A percentile compares a stretch with the other conserved stretches of the same genome.
phyloP scores from a whole-genome alignment of 2,329 filamentous ascomycete genomes.

The Gaeumannomyces tritici region DNA sequence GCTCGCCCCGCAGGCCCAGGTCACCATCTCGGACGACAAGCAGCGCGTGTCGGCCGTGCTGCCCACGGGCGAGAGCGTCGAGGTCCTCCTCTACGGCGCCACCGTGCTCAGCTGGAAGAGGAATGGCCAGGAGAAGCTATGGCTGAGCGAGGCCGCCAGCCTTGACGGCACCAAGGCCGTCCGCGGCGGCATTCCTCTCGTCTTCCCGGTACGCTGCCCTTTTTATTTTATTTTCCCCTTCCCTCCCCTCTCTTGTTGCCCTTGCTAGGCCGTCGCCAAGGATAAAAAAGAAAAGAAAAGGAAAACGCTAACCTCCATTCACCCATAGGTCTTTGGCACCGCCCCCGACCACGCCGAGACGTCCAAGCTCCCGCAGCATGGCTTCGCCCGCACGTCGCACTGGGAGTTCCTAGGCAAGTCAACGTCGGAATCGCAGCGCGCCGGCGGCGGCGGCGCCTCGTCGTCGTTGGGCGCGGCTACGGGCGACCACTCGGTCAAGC shows the following conservation, averaged over 20 bases:
- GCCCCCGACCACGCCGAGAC: conserved; percentile 64
- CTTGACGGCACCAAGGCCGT: conserved; percentile 86
- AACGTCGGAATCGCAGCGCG: conserved; percentile 47
- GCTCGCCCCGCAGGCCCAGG: conserved; percentile 64
- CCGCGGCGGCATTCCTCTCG: conserved; percentile 81
- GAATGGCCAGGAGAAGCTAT: conserved; percentile 69
- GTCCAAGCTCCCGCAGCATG: conserved; percentile 77
- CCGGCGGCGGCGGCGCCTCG: conserved; percentile 29
- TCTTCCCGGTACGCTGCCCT: conserved; percentile 67
- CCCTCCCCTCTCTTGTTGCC: too few species aligned
- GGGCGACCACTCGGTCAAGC: conserved; percentile 66
- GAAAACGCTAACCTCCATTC: neutral
- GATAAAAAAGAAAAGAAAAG: too few species aligned
- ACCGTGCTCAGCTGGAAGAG: conserved; percentile 93
- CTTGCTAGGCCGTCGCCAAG: too few species aligned
- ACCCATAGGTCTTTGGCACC: conserved; percentile 74
- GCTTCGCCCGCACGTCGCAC: conserved; percentile 78
- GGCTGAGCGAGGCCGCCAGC: conserved; percentile 69
- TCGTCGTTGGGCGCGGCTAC: conserved; percentile 11
- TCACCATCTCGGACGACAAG: conserved; percentile 64
- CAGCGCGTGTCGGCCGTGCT: conserved; percentile 68
- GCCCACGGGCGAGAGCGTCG: conserved; percentile 77
- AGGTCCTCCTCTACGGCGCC: conserved; percentile 82
- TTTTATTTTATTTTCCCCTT: neutral
- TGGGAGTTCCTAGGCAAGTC: conserved; percentile 96